phyloP scores from a whole-genome alignment of 2,329 filamentous ascomycete genomes.

The Scopulariopsis brevicaulis region DNA sequence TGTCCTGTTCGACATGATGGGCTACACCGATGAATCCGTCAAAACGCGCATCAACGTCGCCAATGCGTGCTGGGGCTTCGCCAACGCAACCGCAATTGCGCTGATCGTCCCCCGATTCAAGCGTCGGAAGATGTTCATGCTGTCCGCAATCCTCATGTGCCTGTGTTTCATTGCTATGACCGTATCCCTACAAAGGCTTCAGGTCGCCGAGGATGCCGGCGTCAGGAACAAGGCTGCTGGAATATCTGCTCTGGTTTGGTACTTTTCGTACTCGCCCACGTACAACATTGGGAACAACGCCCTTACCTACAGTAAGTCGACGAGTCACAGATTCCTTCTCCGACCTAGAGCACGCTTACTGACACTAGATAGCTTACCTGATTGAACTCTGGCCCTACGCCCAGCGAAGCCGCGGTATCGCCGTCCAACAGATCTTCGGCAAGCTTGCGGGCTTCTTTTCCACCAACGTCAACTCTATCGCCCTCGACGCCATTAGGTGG shows the following conservation, averaged over 20 bases:
- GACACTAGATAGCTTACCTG: slow-evolving; percentile 29
- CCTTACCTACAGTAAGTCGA: slow-evolving; percentile 44
- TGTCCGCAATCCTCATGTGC: slow-evolving; percentile 36
- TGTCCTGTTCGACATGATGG: slow-evolving; percentile 32
- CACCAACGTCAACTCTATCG: slow-evolving; percentile 32
- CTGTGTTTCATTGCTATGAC: slow-evolving; percentile 43
- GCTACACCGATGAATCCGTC: slow-evolving; percentile 23
- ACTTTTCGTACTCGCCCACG: slow-evolving; percentile 44
- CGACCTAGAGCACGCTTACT: background rate
- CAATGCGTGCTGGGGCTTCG: slow-evolving; percentile 30
- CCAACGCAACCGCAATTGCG: slow-evolving; percentile 27
- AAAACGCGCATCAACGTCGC: slow-evolving; percentile 35
- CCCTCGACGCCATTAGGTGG: slow-evolving; percentile 25
- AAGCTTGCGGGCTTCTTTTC: slow-evolving; percentile 27
- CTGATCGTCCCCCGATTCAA: slow-evolving; percentile 32
- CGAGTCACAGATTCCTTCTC: background rate
- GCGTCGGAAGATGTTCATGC: slow-evolving; percentile 37
- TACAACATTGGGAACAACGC: slow-evolving; percentile 60
- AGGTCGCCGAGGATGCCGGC: slow-evolving; percentile 15
- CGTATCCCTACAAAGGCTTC: slow-evolving; percentile 27
- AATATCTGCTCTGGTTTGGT: slow-evolving; percentile 40
- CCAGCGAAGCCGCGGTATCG: slow-evolving; percentile 45
- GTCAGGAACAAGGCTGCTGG: slow-evolving; percentile 17
- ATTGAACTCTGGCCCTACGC: slow-evolving; percentile 49
- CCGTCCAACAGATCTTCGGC: slow-evolving; percentile 43